Conservation (phyloP, 164 flowering plant species). For the Chimonanthus salicifolius region DNA sequence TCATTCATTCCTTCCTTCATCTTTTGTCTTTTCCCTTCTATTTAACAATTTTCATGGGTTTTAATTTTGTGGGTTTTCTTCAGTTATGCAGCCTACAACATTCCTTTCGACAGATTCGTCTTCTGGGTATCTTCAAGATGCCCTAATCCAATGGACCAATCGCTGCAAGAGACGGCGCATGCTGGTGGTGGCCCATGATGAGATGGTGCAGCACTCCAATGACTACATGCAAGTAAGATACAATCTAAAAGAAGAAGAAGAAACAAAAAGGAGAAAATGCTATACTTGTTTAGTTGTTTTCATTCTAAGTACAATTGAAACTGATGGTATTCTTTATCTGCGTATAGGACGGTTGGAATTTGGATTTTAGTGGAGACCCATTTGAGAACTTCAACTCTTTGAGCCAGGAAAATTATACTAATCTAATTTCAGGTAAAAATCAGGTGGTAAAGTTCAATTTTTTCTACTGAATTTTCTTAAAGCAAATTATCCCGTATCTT, state of each 20-base stretch:
- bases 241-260: neutral
- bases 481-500: too few species aligned
- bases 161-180: constrained; percentile 17
- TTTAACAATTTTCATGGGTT: too few species aligned
- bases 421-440: constrained; percentile 10
- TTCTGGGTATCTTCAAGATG: constrained; percentile 33
- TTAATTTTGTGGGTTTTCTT: neutral
- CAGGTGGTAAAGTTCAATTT: neutral
- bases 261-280: too few species aligned
- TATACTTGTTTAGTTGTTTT: too few species aligned
- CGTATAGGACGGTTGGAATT: constrained; percentile 13
- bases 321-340: neutral
- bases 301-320: too few species aligned
- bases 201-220: neutral
- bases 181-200: constrained; percentile 5
- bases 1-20: neutral
- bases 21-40: neutral
- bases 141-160: constrained; percentile 22
- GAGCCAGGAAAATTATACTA: constrained; percentile 1
- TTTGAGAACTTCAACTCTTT: constrained; percentile 10
- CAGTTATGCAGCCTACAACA: constrained; percentile 1
- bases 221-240: constrained; percentile 9
- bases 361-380: constrained; percentile 4
- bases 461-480: too few species aligned
- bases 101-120: constrained; percentile 11